phyloP scores from a whole-genome alignment of 352 stramenopile species.

The Globisporangium radiosum region DNA sequence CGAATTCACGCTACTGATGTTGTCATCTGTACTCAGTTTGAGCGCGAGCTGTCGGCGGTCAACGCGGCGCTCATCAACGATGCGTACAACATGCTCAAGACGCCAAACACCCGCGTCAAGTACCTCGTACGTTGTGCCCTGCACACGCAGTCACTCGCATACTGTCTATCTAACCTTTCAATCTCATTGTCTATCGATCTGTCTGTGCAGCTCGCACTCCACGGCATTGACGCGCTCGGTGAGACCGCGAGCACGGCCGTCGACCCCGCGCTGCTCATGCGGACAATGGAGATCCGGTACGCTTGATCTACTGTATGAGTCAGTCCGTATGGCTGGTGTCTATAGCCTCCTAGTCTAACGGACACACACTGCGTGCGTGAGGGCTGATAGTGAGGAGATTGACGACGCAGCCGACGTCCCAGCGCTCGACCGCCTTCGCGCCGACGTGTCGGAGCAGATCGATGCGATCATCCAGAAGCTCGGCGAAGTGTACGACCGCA shows the following conservation, averaged over 20 bases:
- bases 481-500: conserved; percentile 64
- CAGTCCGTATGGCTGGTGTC: not conserved
- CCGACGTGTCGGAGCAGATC: conserved; percentile 58
- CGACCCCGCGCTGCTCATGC: conserved; percentile 70
- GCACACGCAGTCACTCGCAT: not conserved
- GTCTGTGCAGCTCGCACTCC: conserved; percentile 47
- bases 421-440: conserved; percentile 49
- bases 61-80: conserved; percentile 81
- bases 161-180: too few relatives aligned
- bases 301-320: not conserved
- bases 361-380: not conserved
- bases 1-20: not conserved
- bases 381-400: conserved; percentile 51
- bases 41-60: conserved; percentile 69
- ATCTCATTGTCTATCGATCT: too few relatives aligned
- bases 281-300: conserved; percentile 83
- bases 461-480: conserved; percentile 68
- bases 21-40: conserved; percentile 33
- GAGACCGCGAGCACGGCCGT: conserved; percentile 72
- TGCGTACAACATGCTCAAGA: conserved; percentile 86
- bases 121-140: conserved; percentile 45
- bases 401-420: conserved; percentile 45
- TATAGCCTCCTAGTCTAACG: not conserved
- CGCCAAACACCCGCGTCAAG: conserved; percentile 77
- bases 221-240: conserved; percentile 75